Conservation (phyloP, 768 basidiomycete species). For the Chiua virens region DNA sequence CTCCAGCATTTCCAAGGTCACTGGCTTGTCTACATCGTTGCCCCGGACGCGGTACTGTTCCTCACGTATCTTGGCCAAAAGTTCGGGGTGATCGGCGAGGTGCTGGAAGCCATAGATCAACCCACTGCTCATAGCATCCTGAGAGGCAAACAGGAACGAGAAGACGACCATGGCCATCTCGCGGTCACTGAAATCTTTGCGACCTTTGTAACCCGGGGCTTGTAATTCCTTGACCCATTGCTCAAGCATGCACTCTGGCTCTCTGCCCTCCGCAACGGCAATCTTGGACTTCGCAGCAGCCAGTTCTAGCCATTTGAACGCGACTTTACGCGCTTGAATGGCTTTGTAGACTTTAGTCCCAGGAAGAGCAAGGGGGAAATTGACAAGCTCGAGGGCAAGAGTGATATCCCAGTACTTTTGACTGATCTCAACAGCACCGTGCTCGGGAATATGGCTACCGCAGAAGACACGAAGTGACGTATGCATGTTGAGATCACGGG, state of each 20-base stretch:
- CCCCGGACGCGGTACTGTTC: constrained; percentile 86
- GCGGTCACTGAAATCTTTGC: constrained; percentile 83
- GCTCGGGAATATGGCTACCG: constrained; percentile 83
- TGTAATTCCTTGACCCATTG: constrained; percentile 81
- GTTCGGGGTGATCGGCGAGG: constrained; percentile 87
- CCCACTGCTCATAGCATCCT: constrained; percentile 98
- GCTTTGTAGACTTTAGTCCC: constrained; percentile 97
- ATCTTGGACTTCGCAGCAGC: constrained; percentile 81
- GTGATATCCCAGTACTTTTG: constrained; percentile 98
- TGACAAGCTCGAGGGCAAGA: constrained; percentile 93
- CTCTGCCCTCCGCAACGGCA: constrained; percentile 75
- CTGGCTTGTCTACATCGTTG: constrained; percentile 69
- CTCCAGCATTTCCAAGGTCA: constrained; percentile 88
- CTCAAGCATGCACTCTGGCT: constrained; percentile 89
- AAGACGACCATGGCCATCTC: constrained; percentile 98
- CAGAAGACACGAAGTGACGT: constrained; percentile 96
- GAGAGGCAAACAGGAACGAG: constrained; percentile 93
- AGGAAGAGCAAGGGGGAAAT: constrained; percentile 93
- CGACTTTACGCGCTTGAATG: constrained; percentile 84
- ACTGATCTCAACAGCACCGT: constrained; percentile 76
- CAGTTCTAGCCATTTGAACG: constrained; percentile 74
- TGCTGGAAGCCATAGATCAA: constrained; percentile 97
- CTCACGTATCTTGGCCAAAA: constrained; percentile 83
- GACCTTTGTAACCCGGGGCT: constrained; percentile 67
- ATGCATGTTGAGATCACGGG: constrained; percentile 95